Evolutionary conservation across 345 rosid species (phyloP).

Genomic region (Hevea brasiliensis): DNA sequence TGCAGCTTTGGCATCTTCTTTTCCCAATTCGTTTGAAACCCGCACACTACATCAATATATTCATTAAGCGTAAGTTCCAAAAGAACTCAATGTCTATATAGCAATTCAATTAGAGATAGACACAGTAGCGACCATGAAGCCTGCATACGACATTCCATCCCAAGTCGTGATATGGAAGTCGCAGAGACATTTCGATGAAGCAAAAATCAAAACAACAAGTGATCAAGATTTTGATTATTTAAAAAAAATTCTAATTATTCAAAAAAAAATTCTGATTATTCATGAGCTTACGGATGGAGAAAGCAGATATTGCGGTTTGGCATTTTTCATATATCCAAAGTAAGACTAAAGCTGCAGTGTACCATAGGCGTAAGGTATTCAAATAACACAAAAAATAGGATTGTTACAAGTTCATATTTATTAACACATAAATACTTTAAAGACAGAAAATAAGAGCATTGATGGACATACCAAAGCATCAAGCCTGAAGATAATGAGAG

Average conservation of each 20-base stretch:
- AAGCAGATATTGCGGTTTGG: slow-evolving; percentile 34
- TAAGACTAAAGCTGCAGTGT: slow-evolving; percentile 33
- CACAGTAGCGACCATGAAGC: slow-evolving; percentile 30
- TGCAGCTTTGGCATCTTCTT: slow-evolving; percentile 38
- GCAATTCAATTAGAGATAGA: no score
- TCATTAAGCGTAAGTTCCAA: no score
- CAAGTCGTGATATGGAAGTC: slow-evolving; percentile 41
- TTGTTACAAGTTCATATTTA: background rate
- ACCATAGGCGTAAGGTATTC: slow-evolving; percentile 44
- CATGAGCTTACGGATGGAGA: slow-evolving; percentile 36
- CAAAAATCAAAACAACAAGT: no score
- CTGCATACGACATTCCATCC: slow-evolving; percentile 39
- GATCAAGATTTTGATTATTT: no score
- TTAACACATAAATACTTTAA: no score
- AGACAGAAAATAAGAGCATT: no score
- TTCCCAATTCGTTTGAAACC: slow-evolving; percentile 52
- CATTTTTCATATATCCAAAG: slow-evolving; percentile 42
- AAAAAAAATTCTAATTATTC: no score
- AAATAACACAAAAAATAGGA: background rate
- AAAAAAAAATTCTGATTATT: no score
- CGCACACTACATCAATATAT: slow-evolving; percentile 36
- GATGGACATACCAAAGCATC: slow-evolving; percentile 51
- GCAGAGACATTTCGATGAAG: background rate
- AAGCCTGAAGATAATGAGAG: slow-evolving; percentile 58
- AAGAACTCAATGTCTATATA: no score